These are phyloP conservation scores for Pontederia crassipes DNA, from an alignment of 176 grass and related monocot species.

Conservation along the genomic window DNA sequence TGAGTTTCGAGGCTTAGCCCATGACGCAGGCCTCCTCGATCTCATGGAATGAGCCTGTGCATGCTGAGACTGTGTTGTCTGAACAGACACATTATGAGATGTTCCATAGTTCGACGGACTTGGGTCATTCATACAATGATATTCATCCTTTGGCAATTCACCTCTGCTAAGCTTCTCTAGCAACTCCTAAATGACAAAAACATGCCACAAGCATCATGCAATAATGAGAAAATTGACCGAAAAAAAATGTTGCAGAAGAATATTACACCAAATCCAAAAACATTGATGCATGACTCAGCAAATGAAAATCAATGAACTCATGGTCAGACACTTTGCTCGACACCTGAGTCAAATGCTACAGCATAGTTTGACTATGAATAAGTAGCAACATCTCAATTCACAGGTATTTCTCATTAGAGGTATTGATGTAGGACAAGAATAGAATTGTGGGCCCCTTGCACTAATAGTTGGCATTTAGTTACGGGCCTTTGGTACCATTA, in stretches of 20 bases:
- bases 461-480: too few species aligned
- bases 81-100: slow-evolving; percentile 27
- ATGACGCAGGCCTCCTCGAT: slow-evolving; percentile 54
- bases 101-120: slow-evolving; percentile 52
- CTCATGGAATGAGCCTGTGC: slow-evolving; percentile 56
- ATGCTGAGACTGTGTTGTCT: slow-evolving; percentile 32
- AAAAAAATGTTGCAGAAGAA: background rate
- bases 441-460: too few species aligned
- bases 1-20: slow-evolving; percentile 67
- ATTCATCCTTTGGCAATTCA: slow-evolving; percentile 65
- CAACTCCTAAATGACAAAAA: slow-evolving; percentile 49
- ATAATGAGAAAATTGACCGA: too few species aligned
- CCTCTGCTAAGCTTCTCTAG: slow-evolving; percentile 82
- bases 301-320: too few species aligned
- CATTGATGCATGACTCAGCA: too few species aligned
- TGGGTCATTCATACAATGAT: slow-evolving; percentile 73
- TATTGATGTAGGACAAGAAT: too few species aligned
- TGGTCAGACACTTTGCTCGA: too few species aligned
- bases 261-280: background rate
- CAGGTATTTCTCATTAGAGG: too few species aligned
- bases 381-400: too few species aligned
- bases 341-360: too few species aligned
- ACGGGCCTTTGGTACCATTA: too few species aligned
- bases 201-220: background rate
- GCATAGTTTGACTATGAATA: too few species aligned